Evolutionary conservation across 2,329 filamentous ascomycete species (phyloP), one percentile per base, ranked within the genome.

Genomic region (Nothopassalora personata): DNA sequence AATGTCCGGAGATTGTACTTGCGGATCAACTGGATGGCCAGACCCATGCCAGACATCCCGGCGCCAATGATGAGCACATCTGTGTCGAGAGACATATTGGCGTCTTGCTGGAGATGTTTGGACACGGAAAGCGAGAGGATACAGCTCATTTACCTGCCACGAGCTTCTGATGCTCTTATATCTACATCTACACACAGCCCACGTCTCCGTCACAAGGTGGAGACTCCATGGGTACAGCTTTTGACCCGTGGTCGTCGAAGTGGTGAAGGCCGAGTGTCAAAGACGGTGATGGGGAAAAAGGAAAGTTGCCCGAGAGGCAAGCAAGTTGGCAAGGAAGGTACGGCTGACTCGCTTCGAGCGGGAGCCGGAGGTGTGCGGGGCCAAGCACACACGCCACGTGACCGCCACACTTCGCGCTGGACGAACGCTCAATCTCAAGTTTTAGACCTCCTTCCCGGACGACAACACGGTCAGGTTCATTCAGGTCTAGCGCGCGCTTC

Each of bases 41-140:
- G 70, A n/a, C 74, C 77, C 15, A 80, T 62, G 33, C 78, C 78
- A 33, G 74, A 76, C 70, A 76, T 74, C 60, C 78, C 78, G n/a
- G 77, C 79, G n/a, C 79, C 79, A 43, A 80, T 79, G 48, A 81
- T 79, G 30, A 80, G 71, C 56, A 80, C 74, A 64, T 80, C 77
- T 2, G 73, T 76, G 61, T 78, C 75, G 54, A 74, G 68, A 33
- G 71, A 69, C 71, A 75, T 56, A 53, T 54, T 62, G 30, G 28
- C 10, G 39, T n/a, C 15, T n/a, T 43, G 39, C 39, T 43, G 39
- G 46, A 9, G 46, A 8, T 49, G 23, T 50, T n/a, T 23, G 1
- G 39, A 28, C 18, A 27, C 8, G 39, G 23, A 53, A 18, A 50
- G 33, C 28, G 28, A 39, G 57, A 56, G 23, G 5, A 48, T 10